These are phyloP conservation scores for Penicillium sp. DNA, from an alignment of 2,329 filamentous ascomycete genomes.

Conservation along the genomic window DNA sequence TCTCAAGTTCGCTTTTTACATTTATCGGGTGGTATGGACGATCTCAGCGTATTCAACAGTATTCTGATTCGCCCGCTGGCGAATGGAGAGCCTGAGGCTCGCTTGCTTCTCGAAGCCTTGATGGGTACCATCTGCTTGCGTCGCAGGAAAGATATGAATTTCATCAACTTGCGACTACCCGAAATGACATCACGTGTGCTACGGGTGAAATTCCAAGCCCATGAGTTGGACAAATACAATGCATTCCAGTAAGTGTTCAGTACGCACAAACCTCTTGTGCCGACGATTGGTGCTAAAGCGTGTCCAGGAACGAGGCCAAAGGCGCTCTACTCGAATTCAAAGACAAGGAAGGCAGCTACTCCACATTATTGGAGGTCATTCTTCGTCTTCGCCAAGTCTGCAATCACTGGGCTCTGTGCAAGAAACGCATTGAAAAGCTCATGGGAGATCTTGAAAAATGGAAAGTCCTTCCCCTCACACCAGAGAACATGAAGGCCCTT, in stretches of 20 bases:
- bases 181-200: constrained; percentile 72
- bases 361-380: constrained; percentile 71
- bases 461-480: constrained; percentile 62
- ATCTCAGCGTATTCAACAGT: constrained; percentile 66
- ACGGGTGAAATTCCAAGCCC: constrained; percentile 63
- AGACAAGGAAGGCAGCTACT: constrained; percentile 52
- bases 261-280: no score
- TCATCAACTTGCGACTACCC: constrained; percentile 74
- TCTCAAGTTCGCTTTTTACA: constrained; percentile 72
- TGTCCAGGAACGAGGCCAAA: constrained; percentile 61
- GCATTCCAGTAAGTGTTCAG: constrained; percentile 54
- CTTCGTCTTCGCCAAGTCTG: constrained; percentile 79
- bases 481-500: constrained; percentile 64
- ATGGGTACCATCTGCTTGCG: constrained; percentile 77
- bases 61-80: constrained; percentile 64
- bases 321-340: constrained; percentile 61
- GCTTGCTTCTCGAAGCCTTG: constrained; percentile 63
- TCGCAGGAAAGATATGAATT: constrained; percentile 80
- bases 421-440: constrained; percentile 66
- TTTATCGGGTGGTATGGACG: constrained; percentile 68
- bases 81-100: constrained; percentile 51
- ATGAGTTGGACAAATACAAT: constrained; percentile 73
- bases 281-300: constrained; percentile 22
- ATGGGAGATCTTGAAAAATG: constrained; percentile 62
- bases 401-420: constrained; percentile 81